Conservation (phyloP, 208 protist genomes). For the Naegleria gruberi region DNA sequence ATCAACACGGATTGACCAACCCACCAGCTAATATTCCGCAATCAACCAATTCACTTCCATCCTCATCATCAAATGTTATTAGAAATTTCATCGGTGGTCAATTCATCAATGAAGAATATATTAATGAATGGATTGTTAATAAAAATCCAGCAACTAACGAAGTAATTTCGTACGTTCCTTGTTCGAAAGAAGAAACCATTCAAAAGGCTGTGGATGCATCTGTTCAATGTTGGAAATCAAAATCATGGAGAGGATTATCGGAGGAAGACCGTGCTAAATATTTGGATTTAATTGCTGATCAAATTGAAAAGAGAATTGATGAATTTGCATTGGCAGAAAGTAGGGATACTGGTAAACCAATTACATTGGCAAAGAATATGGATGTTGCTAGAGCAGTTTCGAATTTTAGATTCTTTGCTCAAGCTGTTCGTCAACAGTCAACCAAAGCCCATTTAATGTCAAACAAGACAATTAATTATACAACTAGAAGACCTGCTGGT, state of each 20-base stretch:
- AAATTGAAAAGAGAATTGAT: background rate
- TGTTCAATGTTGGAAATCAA: background rate
- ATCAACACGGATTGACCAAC: background rate
- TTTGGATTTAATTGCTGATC: slow-evolving; percentile 8
- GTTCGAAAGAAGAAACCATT: background rate
- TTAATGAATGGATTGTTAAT: slow-evolving; percentile 9
- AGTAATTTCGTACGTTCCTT: background rate
- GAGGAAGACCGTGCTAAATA: background rate
- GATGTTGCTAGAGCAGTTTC: slow-evolving; percentile 50
- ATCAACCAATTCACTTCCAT: background rate
- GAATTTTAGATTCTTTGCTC: slow-evolving; percentile 60
- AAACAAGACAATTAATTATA: slow-evolving; percentile 49
- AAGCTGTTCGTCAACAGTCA: slow-evolving; percentile 36
- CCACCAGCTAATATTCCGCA: background rate
- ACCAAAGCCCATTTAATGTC: slow-evolving; percentile 25
- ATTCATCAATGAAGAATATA: background rate
- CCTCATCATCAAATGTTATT: background rate
- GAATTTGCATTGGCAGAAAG: slow-evolving; percentile 28
- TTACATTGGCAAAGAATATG: slow-evolving; percentile 39
- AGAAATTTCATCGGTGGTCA: background rate
- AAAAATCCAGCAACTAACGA: background rate
- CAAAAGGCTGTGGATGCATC: background rate
- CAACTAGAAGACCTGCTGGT: slow-evolving; percentile 43
- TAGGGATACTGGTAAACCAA: slow-evolving; percentile 52
- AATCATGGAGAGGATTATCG: background rate